Evolutionary conservation across 768 basidiomycete genomes (phyloP).

Genomic region (Suillus bovinus): DNA sequence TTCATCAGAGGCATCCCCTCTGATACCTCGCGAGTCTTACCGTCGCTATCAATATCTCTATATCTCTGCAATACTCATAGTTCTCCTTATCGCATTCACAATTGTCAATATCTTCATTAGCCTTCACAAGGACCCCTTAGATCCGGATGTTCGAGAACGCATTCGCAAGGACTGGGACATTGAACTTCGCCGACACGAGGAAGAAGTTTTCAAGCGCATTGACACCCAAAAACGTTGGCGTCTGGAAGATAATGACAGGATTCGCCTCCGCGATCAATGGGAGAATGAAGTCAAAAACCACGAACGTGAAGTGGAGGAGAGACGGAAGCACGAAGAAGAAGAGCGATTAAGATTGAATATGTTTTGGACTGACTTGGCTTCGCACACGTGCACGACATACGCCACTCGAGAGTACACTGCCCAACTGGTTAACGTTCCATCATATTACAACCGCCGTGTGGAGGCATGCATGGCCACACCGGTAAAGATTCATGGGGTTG

Average conservation of each 20-base stretch:
- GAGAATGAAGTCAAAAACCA: not conserved
- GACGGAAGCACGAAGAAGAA: constrained; percentile 16
- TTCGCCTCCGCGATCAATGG: not conserved
- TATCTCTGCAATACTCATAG: too few species aligned
- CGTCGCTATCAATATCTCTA: too few species aligned
- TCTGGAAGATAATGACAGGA: constrained; percentile 16
- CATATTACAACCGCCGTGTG: constrained; percentile 19
- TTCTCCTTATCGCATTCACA: too few species aligned
- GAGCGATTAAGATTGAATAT: constrained; percentile 20
- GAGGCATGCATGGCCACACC: constrained; percentile 26
- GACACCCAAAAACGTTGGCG: constrained; percentile 18
- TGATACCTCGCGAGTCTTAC: too few species aligned
- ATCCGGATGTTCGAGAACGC: constrained; percentile 23
- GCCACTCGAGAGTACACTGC: constrained; percentile 33
- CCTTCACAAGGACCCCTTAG: constrained; percentile 21
- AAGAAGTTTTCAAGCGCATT: constrained; percentile 12
- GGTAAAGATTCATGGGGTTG: constrained; percentile 25
- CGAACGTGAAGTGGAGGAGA: constrained; percentile 15
- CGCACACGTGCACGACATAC: constrained; percentile 28
- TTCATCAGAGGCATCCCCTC: too few species aligned
- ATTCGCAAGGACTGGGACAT: constrained; percentile 21
- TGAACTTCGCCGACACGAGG: constrained; percentile 21
- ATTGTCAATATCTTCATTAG: constrained; percentile 4
- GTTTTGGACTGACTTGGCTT: constrained; percentile 21
- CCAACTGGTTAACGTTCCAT: constrained; percentile 28